Base-by-base conservation (phyloP, 768 basidiomycete genomes). In the Agrocybe pediades region DNA sequence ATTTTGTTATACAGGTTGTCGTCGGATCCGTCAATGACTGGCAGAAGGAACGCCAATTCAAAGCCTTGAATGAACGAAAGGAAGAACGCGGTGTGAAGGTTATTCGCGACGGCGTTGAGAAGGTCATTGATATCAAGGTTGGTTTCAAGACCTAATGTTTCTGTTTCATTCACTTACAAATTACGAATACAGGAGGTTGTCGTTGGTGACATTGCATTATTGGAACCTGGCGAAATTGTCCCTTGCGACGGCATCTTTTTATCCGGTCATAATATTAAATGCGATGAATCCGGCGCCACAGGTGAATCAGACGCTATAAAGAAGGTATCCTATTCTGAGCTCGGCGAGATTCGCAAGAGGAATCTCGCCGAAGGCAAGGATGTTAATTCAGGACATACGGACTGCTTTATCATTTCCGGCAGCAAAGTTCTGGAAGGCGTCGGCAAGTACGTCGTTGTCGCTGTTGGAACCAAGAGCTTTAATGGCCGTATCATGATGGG, bases 401-500 rank as follows among this genome's bases (percentile, higher is more conserved):
- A 98, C 63, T 97, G 94, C 71, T 98, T 97, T 72, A 65, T 98
- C 52, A 76, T 98, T 62, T 90, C 88, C 19, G 97, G 97, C 15
- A 85, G 84, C 67, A 98, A 96, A 71, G 92, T 99, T 36, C 73
- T 94, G 19, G 97, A 98, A 71, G 97, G 97, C 40, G 88, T 96
- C 41, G 97, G 97, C 23, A 80, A 77, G 53, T 99, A 98, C 63
- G 87, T 99, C 45, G 85, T 98, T 46, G 89, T 97, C 46, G 87
- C 93, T 2, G 93, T 98, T 45, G 97, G 97, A 9, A 84, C 83
- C 11, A 91, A 88, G 73, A 92, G 89, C 60, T 98, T 98, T 72
- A 94, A 98, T 66, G 97, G 97, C 36, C 84, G 94, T 41, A 95
- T 98, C 63, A 94, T 98, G 92, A 96, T 96, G 87, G 90, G 94